These are phyloP conservation scores for Mycena leptocephala DNA, from an alignment of 768 basidiomycete species.

Conservation along the genomic window DNA sequence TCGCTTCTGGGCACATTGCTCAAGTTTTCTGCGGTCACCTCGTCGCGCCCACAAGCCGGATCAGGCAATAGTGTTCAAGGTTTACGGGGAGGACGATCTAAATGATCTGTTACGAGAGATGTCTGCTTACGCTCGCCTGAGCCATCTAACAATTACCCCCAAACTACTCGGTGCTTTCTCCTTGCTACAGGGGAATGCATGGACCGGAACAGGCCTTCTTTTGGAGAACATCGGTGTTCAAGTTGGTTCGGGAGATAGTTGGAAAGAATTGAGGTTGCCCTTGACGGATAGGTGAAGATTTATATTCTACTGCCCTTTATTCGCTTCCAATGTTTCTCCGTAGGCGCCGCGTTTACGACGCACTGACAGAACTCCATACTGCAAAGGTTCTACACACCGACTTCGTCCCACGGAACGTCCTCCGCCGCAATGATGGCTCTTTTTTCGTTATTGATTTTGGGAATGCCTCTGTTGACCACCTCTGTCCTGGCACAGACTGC, in stretches of 20 bases:
- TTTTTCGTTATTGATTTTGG: slow-evolving; percentile 1
- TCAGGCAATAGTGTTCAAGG: neutral
- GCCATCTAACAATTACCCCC: neutral
- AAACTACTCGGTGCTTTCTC: neutral
- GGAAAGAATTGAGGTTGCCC: neutral
- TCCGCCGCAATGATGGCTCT: neutral
- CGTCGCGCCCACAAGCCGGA: neutral
- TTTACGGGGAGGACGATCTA: neutral
- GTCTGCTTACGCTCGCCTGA: neutral
- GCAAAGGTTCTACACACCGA: neutral
- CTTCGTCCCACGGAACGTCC: slow-evolving; percentile 2
- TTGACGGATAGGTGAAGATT: neutral
- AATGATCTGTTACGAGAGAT: neutral
- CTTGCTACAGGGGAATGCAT: neutral
- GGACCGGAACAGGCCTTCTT: neutral
- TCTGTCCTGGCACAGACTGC: neutral
- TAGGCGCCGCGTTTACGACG: neutral
- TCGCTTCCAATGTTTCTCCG: neutral
- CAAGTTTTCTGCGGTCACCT: neutral
- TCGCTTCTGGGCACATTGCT: neutral
- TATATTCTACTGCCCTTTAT: neutral
- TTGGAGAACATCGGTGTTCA: neutral
- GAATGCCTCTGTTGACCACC: neutral
- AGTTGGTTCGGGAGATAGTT: neutral
- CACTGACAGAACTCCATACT: neutral